These are phyloP conservation scores for Rhizopus sp. DNA, from an alignment of 371 early-diverging fungal genomes.

Conservation along the genomic window DNA sequence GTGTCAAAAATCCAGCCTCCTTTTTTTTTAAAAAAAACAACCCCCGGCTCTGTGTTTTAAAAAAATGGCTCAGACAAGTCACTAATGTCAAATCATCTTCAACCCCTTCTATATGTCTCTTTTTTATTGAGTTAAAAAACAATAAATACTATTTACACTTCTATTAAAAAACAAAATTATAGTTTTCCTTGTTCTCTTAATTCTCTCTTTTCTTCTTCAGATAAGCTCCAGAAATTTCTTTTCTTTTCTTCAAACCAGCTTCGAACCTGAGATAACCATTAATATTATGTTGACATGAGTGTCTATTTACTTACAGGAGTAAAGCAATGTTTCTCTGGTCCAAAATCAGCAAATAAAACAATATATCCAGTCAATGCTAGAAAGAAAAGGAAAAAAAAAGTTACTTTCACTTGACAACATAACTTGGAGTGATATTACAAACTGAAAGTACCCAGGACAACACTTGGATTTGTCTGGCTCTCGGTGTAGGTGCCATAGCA, in stretches of 20 bases:
- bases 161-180: constrained; percentile 2
- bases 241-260: constrained; percentile 47
- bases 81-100: background rate
- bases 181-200: constrained; percentile 48
- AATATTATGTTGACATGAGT: background rate
- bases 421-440: constrained; percentile 21
- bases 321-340: constrained; percentile 46
- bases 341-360: constrained; percentile 52
- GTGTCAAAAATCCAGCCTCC: constrained; percentile 17
- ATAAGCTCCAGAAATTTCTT: constrained; percentile 41
- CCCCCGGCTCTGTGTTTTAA: constrained; percentile 11
- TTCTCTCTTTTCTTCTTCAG: constrained; percentile 40
- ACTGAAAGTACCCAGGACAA: constrained; percentile 38
- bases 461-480: constrained; percentile 43
- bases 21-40: constrained; percentile 1
- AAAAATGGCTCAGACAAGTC: constrained; percentile 6
- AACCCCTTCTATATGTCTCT: no score
- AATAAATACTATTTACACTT: background rate
- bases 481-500: constrained; percentile 37
- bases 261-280: constrained; percentile 28
- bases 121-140: background rate
- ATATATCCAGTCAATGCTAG: constrained; percentile 45
- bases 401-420: background rate
- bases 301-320: constrained; percentile 36
- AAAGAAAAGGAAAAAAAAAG: background rate